Evolutionary conservation across 2,329 filamentous ascomycete species (phyloP).

Genomic region (Fusarium citri): DNA sequence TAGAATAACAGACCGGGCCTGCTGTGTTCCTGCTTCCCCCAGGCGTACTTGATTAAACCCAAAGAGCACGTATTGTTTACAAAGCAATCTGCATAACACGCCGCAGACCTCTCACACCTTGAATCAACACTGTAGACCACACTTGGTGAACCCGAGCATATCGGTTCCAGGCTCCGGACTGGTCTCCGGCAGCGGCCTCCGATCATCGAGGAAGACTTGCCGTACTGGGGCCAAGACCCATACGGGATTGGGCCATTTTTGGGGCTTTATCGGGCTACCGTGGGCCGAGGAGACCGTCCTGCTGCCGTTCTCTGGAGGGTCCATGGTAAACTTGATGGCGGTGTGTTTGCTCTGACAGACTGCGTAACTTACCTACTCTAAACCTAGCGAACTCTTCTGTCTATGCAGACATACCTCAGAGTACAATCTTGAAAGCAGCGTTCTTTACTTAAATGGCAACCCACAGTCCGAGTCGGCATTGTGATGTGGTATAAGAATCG

Average conservation of each 20-base stretch:
- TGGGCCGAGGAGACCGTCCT: conserved; percentile 20
- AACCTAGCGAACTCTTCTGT: background rate
- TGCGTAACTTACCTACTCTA: background rate
- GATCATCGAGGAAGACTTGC: conserved; percentile 13
- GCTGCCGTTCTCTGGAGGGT: background rate
- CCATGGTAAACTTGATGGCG: background rate
- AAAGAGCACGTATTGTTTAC: background rate
- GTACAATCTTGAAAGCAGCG: background rate
- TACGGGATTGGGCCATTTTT: conserved; percentile 5
- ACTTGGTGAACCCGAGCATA: background rate
- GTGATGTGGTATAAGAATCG: background rate
- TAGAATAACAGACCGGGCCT: conserved; percentile 5
- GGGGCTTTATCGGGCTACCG: conserved; percentile 25
- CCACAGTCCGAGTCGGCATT: background rate
- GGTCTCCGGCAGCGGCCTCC: conserved; percentile 14
- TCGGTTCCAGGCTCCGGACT: conserved; percentile 17
- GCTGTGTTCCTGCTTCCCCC: conserved; percentile 1
- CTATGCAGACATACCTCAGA: background rate
- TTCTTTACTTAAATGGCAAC: background rate
- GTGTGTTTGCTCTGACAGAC: background rate
- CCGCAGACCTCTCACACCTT: background rate
- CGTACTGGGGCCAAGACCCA: conserved; percentile 4
- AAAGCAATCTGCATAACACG: background rate
- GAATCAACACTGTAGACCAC: background rate
- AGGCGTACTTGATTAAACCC: background rate